Base-by-base conservation (phyloP, 208 protist genomes). In the Blechomonas ayalai region DNA sequence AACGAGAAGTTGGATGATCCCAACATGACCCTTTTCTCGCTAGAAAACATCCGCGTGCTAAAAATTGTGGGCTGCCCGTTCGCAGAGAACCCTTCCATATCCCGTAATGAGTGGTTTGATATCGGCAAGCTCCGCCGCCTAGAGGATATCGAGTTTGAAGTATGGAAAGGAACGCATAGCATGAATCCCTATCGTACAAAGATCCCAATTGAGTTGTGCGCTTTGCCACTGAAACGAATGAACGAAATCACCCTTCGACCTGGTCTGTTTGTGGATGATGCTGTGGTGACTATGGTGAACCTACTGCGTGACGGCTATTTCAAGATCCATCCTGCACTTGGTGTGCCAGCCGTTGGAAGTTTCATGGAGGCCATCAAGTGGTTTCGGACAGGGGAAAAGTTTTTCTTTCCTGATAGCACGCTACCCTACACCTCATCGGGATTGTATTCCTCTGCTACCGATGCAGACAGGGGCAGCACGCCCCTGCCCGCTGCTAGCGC, bases 51-150 rank as follows among this genome's bases (percentile, higher is more conserved):
- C 22, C 65, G 79, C 22, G 55, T 73, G 37, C 65, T 93, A 46
- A 89, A 83, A 60, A 72, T 93, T 34, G 59, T 73, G 4, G 85
- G 78, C 32, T 93, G 85, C 64, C 85, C 81, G 2, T 93, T 93
- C 50, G 77, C 78, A 23, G 73, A 68, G 34, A 59, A 89, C 44
- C 66, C 66, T 2, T 52, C 52, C 24, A 56, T 46, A 23, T 68
- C 75, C 33, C 49, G 68, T 22, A 88, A 89, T 44, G 85, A 90
- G 57, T 93, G 85, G 85, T 90, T 83, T 41, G 80, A 90, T 31
- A 83, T 93, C 20, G 73, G 67, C 39, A 90, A 86, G 48, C 73
- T 93, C n/a, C 41, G 43, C 23, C 35, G 60, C 15, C 51, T 93
- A 40, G 60, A 61, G 28, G 73, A 79, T n/a, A 52, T 93, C n/a